These are phyloP conservation scores for Trichoderma sp. DNA, from an alignment of 2,329 filamentous ascomycete species.

Conservation along the genomic window DNA sequence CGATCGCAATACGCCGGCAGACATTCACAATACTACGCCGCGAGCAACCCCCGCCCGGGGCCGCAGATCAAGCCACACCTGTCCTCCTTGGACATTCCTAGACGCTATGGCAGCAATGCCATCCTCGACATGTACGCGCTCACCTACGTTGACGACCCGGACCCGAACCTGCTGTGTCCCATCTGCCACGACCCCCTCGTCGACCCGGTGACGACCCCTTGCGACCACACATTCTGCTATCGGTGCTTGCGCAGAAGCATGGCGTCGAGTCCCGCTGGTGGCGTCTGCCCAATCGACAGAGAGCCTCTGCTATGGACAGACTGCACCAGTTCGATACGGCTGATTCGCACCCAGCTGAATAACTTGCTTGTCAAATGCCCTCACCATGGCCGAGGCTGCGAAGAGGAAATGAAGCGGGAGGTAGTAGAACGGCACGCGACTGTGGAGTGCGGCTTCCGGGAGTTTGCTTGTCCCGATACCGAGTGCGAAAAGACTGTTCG, in stretches of 20 bases:
- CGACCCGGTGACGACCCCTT: constrained; percentile 61
- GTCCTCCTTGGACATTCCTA: constrained; percentile 44
- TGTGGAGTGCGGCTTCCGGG: constrained; percentile 57
- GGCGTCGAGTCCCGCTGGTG: constrained; percentile 43
- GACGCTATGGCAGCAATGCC: constrained; percentile 41
- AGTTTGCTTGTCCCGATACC: constrained; percentile 57
- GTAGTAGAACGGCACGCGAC: constrained; percentile 58
- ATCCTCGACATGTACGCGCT: constrained; percentile 50
- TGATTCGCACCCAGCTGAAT: constrained; percentile 63
- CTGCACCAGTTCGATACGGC: constrained; percentile 45
- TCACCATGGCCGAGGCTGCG: constrained; percentile 53
- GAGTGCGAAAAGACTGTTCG: constrained; percentile 54
- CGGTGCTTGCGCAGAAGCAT: constrained; percentile 53
- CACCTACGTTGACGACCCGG: constrained; percentile 46
- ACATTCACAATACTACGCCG: constrained; percentile 19
- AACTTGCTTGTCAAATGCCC: constrained; percentile 61
- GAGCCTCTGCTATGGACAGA: constrained; percentile 43
- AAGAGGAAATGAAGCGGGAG: constrained; percentile 52
- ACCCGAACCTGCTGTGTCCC: constrained; percentile 53
- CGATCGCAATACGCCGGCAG: constrained; percentile 14
- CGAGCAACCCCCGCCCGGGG: background rate
- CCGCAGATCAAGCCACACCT: constrained; percentile 35
- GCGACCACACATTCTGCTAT: constrained; percentile 67
- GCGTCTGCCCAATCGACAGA: constrained; percentile 61
- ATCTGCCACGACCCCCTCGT: constrained; percentile 64